Percentiles rank a stretch among this genome's conserved stretches.
Evolutionary conservation across 1,284 basidiomycete species (phyloP).

Genomic region (Irpex lacteus): DNA sequence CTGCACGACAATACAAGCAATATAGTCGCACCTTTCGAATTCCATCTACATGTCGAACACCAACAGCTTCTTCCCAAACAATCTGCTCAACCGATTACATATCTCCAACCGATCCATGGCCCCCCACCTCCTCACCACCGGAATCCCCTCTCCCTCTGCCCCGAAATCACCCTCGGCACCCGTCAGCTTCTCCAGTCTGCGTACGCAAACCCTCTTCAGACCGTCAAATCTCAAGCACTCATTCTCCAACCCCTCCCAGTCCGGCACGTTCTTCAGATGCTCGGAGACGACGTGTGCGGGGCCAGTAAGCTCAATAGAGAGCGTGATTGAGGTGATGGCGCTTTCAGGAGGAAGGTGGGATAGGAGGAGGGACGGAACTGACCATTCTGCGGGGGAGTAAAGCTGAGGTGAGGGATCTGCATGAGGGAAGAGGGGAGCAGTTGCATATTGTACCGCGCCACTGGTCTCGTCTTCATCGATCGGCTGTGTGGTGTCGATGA

Average conservation of each 20-base stretch:
- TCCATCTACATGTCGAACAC: neutral
- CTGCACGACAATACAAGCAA: no score
- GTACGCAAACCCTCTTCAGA: neutral
- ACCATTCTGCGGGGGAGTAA: slow-evolving; percentile 8
- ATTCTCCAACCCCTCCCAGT: slow-evolving; percentile 3
- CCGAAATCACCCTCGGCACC: neutral
- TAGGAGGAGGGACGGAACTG: neutral
- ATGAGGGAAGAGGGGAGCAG: neutral
- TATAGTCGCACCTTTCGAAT: no score
- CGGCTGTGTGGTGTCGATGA: neutral
- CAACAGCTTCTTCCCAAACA: slow-evolving; percentile 1
- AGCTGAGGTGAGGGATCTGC: neutral
- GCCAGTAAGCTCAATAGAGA: slow-evolving; percentile 6
- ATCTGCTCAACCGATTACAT: neutral
- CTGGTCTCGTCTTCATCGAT: neutral
- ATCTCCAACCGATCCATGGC: slow-evolving; percentile 1
- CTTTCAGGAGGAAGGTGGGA: slow-evolving; percentile 2
- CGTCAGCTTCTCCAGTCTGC: neutral
- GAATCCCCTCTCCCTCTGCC: no score
- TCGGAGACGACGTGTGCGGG: neutral
- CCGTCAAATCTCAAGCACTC: neutral
- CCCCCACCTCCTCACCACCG: neutral
- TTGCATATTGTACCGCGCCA: neutral
- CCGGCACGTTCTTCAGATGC: neutral
- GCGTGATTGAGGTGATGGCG: neutral